These are phyloP conservation scores for Nitzschia sp. DNA, from an alignment of 108 stramenopile genomes.

Conservation along the genomic window DNA sequence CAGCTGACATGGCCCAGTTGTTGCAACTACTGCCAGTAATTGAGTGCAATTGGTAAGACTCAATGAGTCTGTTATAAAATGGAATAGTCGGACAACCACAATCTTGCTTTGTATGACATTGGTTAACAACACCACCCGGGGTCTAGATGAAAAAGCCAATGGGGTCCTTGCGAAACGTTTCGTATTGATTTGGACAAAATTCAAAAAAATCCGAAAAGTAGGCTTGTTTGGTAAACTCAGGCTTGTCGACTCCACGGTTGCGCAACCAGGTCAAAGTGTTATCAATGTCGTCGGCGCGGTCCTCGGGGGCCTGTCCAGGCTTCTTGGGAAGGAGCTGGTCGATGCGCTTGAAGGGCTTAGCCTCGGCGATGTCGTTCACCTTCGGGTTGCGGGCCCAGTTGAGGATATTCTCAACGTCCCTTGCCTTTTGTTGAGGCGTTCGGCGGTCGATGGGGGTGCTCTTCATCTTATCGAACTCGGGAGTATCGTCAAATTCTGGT, in stretches of 20 bases:
- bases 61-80: too few relatives aligned
- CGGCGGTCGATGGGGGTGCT: slow-evolving; percentile 9
- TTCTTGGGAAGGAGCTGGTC: slow-evolving; percentile 22
- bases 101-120: too few relatives aligned
- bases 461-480: slow-evolving; percentile 16
- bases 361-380: slow-evolving; percentile 14
- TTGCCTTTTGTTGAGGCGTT: slow-evolving; percentile 22
- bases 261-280: slow-evolving; percentile 40
- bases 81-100: too few relatives aligned
- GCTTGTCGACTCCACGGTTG: slow-evolving; percentile 23
- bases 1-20: too few relatives aligned
- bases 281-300: slow-evolving; percentile 35
- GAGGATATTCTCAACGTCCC: slow-evolving; percentile 26
- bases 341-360: slow-evolving; percentile 15
- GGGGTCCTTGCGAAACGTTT: too few relatives aligned
- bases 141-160: too few relatives aligned
- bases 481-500: neutral
- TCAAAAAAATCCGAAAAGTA: too few relatives aligned
- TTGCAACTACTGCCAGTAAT: too few relatives aligned
- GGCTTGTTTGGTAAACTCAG: too few relatives aligned
- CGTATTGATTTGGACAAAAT: too few relatives aligned
- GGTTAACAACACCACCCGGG: too few relatives aligned
- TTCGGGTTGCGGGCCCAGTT: slow-evolving; percentile 37
- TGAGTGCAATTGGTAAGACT: too few relatives aligned
- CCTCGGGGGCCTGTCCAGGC: slow-evolving; percentile 1